phyloP scores from a whole-genome alignment of 805 yeast genomes.

The Candida qinlingensis region DNA sequence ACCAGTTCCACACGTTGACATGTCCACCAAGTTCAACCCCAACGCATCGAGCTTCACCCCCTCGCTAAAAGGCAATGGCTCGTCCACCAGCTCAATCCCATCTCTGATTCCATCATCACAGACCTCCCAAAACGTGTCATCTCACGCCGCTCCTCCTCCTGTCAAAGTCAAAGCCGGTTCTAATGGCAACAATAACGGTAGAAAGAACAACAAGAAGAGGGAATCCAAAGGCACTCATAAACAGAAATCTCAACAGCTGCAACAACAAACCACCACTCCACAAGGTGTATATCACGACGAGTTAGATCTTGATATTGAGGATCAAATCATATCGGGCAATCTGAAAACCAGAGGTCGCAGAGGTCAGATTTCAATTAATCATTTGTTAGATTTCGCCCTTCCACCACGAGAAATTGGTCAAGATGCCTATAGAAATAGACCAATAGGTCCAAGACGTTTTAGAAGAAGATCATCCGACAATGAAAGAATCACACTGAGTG shows the following conservation, averaged over 20 bases:
- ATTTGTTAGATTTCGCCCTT: constrained; percentile 53
- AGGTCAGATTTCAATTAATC: constrained; percentile 52
- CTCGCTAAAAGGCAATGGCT: neutral
- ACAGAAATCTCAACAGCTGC: constrained; percentile 1
- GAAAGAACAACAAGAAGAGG: constrained; percentile 6
- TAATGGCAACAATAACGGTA: neutral
- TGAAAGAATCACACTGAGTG: constrained; percentile 45
- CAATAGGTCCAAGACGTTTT: constrained; percentile 18
- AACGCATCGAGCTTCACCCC: constrained; percentile 19
- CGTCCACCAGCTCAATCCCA: neutral
- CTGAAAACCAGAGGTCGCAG: constrained; percentile 33
- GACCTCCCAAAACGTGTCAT: constrained; percentile 12
- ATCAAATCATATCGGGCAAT: constrained; percentile 28
- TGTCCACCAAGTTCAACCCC: constrained; percentile 20
- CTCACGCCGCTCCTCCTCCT: constrained; percentile 18
- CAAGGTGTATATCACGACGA: constrained; percentile 13
- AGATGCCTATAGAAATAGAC: constrained; percentile 6
- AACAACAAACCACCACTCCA: neutral
- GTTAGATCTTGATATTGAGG: constrained; percentile 29
- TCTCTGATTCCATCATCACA: neutral
- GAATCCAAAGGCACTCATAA: constrained; percentile 4
- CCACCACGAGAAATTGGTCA: constrained; percentile 32
- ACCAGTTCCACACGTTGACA: neutral
- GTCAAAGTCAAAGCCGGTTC: constrained; percentile 2
- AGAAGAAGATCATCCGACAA: constrained; percentile 23